Evolutionary conservation across 805 yeast species (phyloP).

Genomic region (Ogataea nakhonphanomensis): DNA sequence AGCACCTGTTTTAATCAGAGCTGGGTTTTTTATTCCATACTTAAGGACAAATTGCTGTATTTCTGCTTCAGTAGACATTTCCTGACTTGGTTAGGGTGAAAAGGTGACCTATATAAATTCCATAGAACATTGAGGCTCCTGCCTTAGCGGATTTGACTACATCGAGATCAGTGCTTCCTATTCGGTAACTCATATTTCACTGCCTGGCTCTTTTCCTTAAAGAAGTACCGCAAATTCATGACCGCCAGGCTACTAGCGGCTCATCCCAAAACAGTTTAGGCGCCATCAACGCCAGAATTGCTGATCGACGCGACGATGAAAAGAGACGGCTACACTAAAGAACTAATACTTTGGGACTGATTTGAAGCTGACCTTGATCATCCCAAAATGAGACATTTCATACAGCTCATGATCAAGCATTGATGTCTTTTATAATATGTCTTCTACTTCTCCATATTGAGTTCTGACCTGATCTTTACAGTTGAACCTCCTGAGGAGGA

Average conservation of each 20-base stretch:
- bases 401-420: too few species aligned
- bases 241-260: background rate
- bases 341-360: too few species aligned
- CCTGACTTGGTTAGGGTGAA: background rate
- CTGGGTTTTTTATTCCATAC: slow-evolving; percentile 40
- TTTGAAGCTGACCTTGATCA: too few species aligned
- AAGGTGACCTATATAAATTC: background rate
- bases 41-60: slow-evolving; percentile 29
- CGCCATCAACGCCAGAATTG: background rate
- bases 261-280: background rate
- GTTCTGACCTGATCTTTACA: too few species aligned
- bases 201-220: background rate
- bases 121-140: background rate
- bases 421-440: too few species aligned
- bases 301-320: too few species aligned
- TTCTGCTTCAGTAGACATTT: slow-evolving; percentile 28
- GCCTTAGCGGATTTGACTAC: too few species aligned
- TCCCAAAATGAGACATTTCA: too few species aligned
- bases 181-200: slow-evolving; percentile 5
- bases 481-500: too few species aligned
- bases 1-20: slow-evolving; percentile 57
- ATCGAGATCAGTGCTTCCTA: slow-evolving; percentile 3
- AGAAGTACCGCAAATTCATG: background rate
- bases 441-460: too few species aligned
- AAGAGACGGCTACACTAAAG: too few species aligned